Evolutionary conservation across 768 basidiomycete species (phyloP), one percentile per base, ranked within the genome.

Genomic region (Wakefieldia striispora): DNA sequence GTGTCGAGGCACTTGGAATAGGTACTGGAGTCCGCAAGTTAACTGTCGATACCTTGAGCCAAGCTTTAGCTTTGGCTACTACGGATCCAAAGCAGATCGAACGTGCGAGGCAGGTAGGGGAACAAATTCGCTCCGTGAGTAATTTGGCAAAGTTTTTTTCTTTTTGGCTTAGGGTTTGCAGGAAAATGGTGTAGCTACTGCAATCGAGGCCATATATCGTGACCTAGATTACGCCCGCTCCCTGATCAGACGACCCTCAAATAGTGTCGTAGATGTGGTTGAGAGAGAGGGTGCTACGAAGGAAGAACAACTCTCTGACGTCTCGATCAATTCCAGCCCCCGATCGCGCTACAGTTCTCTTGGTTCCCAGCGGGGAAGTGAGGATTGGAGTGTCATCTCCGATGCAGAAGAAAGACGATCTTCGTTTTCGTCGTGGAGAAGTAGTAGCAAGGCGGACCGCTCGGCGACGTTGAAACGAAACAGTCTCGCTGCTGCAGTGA

Each of bases 141-240:
- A 36, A 26, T 26, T 39, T 14, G 1, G 20, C 24, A 9, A 23
- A 31, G 16, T 2, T 27, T 27, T 27, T 27, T 27, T 26, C 8
- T 29, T 29, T 7, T 21, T 40, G 41, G 26, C 53, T 55, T 43
- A 50, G 9, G 17, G n/a, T 37, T 44, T 49, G 17, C 61, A 95
- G 92, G 95, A 99, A 74, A 86, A 93, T 54, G 95, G 95, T n/a
- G 93, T 97, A 2, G 79, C 82, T 1, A 92, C 81, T 27, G 97
- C 97, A 14, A 86, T 97, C 50, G 95, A 98, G 68, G 84, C 88
- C 23, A 94, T 99, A 55, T 99, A 98, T 65, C 84, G 97, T 40
- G 95, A 99, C 64, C 71, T 98, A 48, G 95, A 98, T 53, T 97
- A 97, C 66, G 92, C 95, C 31, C 82, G 88, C 31, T 86, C 88